Evolutionary conservation across 139 green algal genomes (phyloP), one percentile per base, ranked within the genome.

Genomic region (Protoeuglena noctilucae): DNA sequence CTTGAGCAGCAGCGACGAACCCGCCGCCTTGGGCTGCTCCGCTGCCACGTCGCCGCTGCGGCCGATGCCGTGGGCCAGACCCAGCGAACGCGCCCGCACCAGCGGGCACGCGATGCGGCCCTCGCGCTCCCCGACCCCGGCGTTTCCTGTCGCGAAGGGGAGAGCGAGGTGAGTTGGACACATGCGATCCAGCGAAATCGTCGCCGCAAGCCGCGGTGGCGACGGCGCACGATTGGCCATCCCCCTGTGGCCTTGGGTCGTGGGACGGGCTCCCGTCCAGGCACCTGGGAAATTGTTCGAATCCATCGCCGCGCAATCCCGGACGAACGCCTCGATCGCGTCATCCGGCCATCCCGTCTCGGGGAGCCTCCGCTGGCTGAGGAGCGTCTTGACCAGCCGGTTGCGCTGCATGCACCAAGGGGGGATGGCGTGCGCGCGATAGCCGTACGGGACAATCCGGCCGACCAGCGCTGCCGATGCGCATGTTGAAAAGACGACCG

Each of bases 81-180:
- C 51, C 56, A 66, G 89, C 65, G 95, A 72, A 3, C 87, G 54
- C 7, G 63, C 53, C 0, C 61, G 51, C 46, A 98, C 89, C 16
- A 95, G 57, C 16, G 68, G 57, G 54, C 75, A 82, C 3, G 71
- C 77, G 17, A 96, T 70, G 0, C 88, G 57, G 1, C 72, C 89
- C 72, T 98, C 89, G 0, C 89, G 71, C 73, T 98, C 89, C 2
- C 89, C 90, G 39, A 95, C 71, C 1, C 90, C 90, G 40, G 89
- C 82, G 28, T 84, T 85, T 52, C 66, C 78, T 3, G 34, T 7
- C 34, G 34, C 34, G 34, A 43, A 43, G 34, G 34, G 34, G 34
- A 43, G 34, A 19, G 34, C 34, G 34, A 12, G 12, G 34, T 43
- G 34, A 43, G 9, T 7, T 7, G 9, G 34, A 7, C 9, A 7